Conservation (phyloP, 139 green algal genomes). For the Haematococcus sp. region DNA sequence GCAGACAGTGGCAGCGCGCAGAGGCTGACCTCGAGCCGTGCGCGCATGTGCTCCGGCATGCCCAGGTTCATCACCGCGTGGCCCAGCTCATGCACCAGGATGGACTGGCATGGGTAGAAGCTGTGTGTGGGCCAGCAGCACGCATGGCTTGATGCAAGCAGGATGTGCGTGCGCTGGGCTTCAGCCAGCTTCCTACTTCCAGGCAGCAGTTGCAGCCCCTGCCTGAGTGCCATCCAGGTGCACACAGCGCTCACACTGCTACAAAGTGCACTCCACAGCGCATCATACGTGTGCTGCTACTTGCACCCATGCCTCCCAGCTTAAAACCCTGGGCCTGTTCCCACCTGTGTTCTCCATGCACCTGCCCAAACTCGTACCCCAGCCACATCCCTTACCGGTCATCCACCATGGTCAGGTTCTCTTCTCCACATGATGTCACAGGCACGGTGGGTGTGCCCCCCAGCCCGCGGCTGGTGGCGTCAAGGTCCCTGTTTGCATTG, state of each 20-base stretch:
- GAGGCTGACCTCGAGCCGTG: not conserved
- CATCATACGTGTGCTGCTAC: too few species aligned
- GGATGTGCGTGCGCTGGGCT: not conserved
- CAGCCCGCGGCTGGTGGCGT: constrained; percentile 60
- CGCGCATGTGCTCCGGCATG: constrained; percentile 3
- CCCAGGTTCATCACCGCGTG: constrained; percentile 56
- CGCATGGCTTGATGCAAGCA: not conserved
- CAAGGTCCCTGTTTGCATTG: constrained; percentile 36
- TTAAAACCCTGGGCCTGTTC: too few species aligned
- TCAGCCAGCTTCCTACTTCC: too few species aligned
- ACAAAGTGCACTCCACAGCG: too few species aligned
- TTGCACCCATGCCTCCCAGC: too few species aligned
- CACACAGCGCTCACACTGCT: too few species aligned
- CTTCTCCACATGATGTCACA: constrained; percentile 45
- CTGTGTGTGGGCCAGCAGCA: not conserved
- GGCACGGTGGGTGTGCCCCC: constrained; percentile 52
- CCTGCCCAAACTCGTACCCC: not conserved
- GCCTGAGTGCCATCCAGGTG: too few species aligned
- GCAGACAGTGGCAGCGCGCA: not conserved
- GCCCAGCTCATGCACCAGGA: constrained; percentile 47
- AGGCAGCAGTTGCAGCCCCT: too few species aligned
- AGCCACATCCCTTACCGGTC: constrained; percentile 34
- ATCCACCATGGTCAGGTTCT: constrained; percentile 49
- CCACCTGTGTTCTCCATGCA: too few species aligned
- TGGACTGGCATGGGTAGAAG: constrained; percentile 41